These are phyloP conservation scores for Nothophytophthora sp. DNA, from an alignment of 352 stramenopile genomes.

Conservation along the genomic window DNA sequence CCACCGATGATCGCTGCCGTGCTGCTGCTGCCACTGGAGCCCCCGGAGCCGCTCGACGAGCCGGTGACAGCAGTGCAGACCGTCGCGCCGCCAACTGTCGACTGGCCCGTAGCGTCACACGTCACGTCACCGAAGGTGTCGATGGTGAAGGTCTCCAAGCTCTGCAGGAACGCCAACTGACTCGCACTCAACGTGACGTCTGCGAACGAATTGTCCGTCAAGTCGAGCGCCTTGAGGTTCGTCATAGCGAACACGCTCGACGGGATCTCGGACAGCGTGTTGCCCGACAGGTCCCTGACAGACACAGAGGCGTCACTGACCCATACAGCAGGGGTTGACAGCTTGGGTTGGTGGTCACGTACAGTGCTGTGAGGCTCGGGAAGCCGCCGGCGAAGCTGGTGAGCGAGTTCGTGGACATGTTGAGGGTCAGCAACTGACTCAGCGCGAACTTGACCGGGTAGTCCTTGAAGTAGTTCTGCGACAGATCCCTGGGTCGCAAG, in stretches of 20 bases:
- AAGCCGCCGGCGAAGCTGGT: constrained; percentile 49
- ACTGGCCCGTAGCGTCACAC: constrained; percentile 22
- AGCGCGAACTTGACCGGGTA: constrained; percentile 56
- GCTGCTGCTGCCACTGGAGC: constrained; percentile 20
- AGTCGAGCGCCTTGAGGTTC: constrained; percentile 41
- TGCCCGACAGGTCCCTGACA: constrained; percentile 51
- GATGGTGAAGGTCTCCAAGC: constrained; percentile 36
- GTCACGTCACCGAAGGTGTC: constrained; percentile 36
- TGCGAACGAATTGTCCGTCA: constrained; percentile 50
- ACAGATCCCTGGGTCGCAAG: constrained; percentile 42
- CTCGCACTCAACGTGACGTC: constrained; percentile 33
- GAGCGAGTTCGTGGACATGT: constrained; percentile 59
- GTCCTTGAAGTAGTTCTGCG: constrained; percentile 61
- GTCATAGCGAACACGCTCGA: constrained; percentile 46
- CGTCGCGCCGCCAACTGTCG: constrained; percentile 24
- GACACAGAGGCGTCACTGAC: too few relatives aligned
- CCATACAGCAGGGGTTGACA: not conserved
- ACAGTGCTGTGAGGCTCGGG: constrained; percentile 51
- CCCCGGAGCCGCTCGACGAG: constrained; percentile 1
- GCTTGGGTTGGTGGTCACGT: constrained; percentile 12
- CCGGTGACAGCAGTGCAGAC: constrained; percentile 34
- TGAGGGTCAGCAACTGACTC: constrained; percentile 37
- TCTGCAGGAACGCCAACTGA: constrained; percentile 46
- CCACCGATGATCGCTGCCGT: constrained; percentile 41
- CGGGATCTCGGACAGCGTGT: constrained; percentile 47